Base-by-base conservation (phyloP, 2,329 filamentous ascomycete genomes). In the Colletotrichum tropicale region DNA sequence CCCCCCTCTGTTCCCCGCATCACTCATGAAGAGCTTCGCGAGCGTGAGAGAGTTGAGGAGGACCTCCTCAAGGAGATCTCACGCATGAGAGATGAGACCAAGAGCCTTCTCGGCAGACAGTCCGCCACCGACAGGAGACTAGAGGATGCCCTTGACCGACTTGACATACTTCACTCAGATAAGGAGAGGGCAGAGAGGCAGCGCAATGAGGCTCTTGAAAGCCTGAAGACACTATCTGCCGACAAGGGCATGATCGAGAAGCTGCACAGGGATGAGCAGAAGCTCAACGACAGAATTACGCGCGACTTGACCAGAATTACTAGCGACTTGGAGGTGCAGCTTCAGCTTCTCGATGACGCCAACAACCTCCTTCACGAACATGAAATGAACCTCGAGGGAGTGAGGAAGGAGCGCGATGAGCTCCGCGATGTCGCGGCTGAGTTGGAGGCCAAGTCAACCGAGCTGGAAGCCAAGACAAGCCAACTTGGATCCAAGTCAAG, bases 1-100 rank as follows among this genome's bases (percentile, higher is more conserved):
- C 71, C 71, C 61, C 74, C 74, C 9, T 52, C 62, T 26, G 30
- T 72, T 26, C 71, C 67, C 15, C 67, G 60, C 62, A 67, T 75
- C 58, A 70, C 71, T 24, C 61, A 66, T 15, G 32, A 66, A 3
- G 75, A 76, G 28, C 70, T 77, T 55, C 58, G 67, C 15, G 65
- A 76, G 66, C 64, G 73, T 58, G 73, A 73, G 16, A 71, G 66
- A 21, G 66, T 74, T 2, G 74, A 77, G 18, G 56, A 66, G 52
- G 67, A 56, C n/a, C 71, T 77, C 36, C 58, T 67, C 58, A 75
- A 68, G 65, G 64, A 77, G 52, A 75, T 77, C 55, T 55, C 66
- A n/a, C 67, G 61, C 34, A 76, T 77, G 74, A 74, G 65, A 10
- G 75, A 73, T n/a, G 66, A 76, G 61, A 56, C 76, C 30, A 75